A percentile compares a stretch with the other conserved stretches of the same genome.
Evolutionary conservation across 805 yeast species (phyloP).

Genomic region (Allodekkera sacchari): DNA sequence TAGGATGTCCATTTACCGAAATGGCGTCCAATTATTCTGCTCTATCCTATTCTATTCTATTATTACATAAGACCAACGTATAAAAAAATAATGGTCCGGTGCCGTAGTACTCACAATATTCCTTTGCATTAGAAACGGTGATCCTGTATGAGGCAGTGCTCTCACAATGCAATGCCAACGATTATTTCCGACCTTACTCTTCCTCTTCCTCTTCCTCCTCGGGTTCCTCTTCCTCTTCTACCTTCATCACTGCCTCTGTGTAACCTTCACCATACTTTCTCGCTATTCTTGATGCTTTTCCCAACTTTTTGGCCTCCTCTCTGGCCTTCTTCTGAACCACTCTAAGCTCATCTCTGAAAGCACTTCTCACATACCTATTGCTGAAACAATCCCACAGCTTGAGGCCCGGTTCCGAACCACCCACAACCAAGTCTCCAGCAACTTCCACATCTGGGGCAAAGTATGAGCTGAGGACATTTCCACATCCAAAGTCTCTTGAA

Average conservation of each 20-base stretch:
- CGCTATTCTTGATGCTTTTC: constrained; percentile 65
- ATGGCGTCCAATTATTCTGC: too few species aligned
- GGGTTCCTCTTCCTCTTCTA: constrained; percentile 49
- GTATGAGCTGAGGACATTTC: constrained; percentile 74
- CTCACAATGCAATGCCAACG: too few species aligned
- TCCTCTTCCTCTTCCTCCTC: constrained; percentile 25
- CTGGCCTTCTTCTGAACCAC: constrained; percentile 49
- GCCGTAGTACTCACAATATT: too few species aligned
- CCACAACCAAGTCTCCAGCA: constrained; percentile 76
- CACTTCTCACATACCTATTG: constrained; percentile 66
- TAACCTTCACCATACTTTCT: constrained; percentile 51
- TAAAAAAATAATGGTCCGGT: too few species aligned
- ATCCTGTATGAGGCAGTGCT: too few species aligned
- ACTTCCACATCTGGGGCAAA: constrained; percentile 80
- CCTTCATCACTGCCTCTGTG: constrained; percentile 50
- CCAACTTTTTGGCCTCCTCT: constrained; percentile 43
- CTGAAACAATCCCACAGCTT: constrained; percentile 91
- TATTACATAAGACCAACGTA: too few species aligned
- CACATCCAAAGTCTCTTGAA: constrained; percentile 88
- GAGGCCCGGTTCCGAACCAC: constrained; percentile 78
- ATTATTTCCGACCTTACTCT: background rate
- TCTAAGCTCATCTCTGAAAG: constrained; percentile 53
- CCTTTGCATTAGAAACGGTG: too few species aligned
- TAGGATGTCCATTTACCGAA: too few species aligned
- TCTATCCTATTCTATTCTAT: too few species aligned